Base-by-base conservation (phyloP, 352 stramenopile species). In the Pythium scleroteichum region DNA sequence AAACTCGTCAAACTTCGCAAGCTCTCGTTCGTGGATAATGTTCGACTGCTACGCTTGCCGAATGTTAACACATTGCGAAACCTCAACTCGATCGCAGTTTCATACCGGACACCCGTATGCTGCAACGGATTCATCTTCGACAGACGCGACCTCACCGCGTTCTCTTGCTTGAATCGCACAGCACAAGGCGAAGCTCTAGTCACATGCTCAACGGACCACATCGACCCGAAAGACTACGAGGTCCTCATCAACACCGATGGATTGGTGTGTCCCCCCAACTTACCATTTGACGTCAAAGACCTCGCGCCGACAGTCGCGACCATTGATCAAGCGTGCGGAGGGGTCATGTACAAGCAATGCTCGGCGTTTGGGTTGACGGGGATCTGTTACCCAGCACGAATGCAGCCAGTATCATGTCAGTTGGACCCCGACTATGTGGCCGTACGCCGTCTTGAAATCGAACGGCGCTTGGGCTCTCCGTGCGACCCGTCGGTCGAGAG, bases 321-420 rank as follows among this genome's bases (percentile, higher is more conserved):
- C 10, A 60, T 39, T 7, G 62, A 69, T 35, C 1, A 19, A 2
- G 27, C 32, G 2, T 69, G 53, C 23, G 53, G 53, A 22, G 62
- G 62, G 2, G 53, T 59, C 22, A 44, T 63, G 47, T 64, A 59
- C 54, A 64, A 59, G 42, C 38, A 64, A 19, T 64, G 62, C 33
- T 46, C 39, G 10, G 5, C 59, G 1, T 27, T 42, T 1, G 19
- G 24, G 3, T 29, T 33, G 16, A 5, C 46, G 2, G 54, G 62
- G 3, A 64, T 64, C 2, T 62, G 61, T 33, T 64, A 38, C 26
- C 49, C 23, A 5, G 50, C 29, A 0, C 54, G 62, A 2, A 65
- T 65, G 55, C 38, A 57, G 45, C 19, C 24, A 12, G 23, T 70
- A 17, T 38, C 19, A 1, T 70, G 55, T 42, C 23, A 62, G 10